Evolutionary conservation across 352 stramenopile species (phyloP).

Genomic region (Phytophthora pinifolia): DNA sequence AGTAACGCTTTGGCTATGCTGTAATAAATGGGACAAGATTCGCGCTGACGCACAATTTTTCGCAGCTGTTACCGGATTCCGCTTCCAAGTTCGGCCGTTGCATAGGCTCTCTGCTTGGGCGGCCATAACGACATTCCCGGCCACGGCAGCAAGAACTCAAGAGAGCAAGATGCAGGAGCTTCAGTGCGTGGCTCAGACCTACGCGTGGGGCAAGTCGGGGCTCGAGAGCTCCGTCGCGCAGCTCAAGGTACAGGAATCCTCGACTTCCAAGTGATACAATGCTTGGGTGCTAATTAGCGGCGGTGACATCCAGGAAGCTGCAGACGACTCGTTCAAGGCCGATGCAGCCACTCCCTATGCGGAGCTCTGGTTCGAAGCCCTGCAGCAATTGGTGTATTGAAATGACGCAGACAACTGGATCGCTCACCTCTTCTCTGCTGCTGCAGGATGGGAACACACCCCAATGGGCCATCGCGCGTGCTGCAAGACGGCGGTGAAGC

Average conservation of each 20-base stretch:
- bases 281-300: not conserved
- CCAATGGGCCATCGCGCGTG: constrained; percentile 89
- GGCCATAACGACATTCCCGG: constrained; percentile 20
- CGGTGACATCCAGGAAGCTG: constrained; percentile 39
- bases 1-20: not conserved
- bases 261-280: not conserved
- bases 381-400: constrained; percentile 2
- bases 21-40: constrained; percentile 1
- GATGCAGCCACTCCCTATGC: constrained; percentile 65
- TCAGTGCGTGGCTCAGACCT: constrained; percentile 86
- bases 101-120: constrained; percentile 14
- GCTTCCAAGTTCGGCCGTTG: too few relatives aligned
- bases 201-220: constrained; percentile 92
- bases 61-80: too few relatives aligned
- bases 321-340: constrained; percentile 47
- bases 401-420: constrained; percentile 6
- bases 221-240: constrained; percentile 81
- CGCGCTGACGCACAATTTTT: constrained; percentile 12
- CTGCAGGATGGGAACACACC: constrained; percentile 93
- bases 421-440: constrained; percentile 10
- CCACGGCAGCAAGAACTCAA: not conserved
- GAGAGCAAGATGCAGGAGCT: constrained; percentile 62
- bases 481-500: constrained; percentile 40
- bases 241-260: constrained; percentile 65
- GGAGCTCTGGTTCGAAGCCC: constrained; percentile 76